Conservation (phyloP, 306 rosid species). For the Lupinus albus region DNA sequence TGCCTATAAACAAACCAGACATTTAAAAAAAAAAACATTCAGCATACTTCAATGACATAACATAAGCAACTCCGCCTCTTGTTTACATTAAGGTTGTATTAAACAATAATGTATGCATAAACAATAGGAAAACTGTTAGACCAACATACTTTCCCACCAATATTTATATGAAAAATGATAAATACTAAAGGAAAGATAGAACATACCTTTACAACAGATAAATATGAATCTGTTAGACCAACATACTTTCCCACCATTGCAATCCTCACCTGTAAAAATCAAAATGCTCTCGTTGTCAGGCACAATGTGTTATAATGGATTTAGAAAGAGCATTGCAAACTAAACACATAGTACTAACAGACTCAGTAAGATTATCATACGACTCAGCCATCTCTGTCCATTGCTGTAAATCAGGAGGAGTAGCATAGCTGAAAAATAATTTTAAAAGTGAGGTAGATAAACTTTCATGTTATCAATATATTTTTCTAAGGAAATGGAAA, state of each 20-base stretch:
- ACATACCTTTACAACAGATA: slow-evolving; percentile 91
- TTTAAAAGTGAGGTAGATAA: slow-evolving; percentile 31
- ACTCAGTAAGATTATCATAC: slow-evolving; percentile 75
- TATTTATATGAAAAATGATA: slow-evolving; percentile 12
- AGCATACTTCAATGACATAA: slow-evolving; percentile 18
- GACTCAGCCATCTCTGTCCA: slow-evolving; percentile 97
- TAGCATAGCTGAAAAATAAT: slow-evolving; percentile 61
- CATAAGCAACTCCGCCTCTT: slow-evolving; percentile 8
- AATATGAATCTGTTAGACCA: slow-evolving; percentile 93
- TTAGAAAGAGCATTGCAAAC: slow-evolving; percentile 31
- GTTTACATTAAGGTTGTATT: neutral
- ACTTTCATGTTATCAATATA: slow-evolving; percentile 14
- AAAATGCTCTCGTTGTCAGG: slow-evolving; percentile 30
- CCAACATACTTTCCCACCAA: no score
- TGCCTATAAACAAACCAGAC: slow-evolving; percentile 65
- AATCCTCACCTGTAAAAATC: slow-evolving; percentile 74
- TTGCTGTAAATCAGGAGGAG: slow-evolving; percentile 74
- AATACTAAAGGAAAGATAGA: slow-evolving; percentile 34
- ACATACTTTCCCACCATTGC: slow-evolving; percentile 99
- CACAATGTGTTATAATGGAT: slow-evolving; percentile 29
- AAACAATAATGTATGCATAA: slow-evolving; percentile 23
- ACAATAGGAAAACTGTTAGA: slow-evolving; percentile 28
- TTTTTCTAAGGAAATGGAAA: slow-evolving; percentile 18
- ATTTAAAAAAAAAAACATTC: slow-evolving; percentile 25
- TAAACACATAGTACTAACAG: slow-evolving; percentile 61